phyloP scores from a whole-genome alignment of 1,284 basidiomycete species.

The Rhodofomes roseus region DNA sequence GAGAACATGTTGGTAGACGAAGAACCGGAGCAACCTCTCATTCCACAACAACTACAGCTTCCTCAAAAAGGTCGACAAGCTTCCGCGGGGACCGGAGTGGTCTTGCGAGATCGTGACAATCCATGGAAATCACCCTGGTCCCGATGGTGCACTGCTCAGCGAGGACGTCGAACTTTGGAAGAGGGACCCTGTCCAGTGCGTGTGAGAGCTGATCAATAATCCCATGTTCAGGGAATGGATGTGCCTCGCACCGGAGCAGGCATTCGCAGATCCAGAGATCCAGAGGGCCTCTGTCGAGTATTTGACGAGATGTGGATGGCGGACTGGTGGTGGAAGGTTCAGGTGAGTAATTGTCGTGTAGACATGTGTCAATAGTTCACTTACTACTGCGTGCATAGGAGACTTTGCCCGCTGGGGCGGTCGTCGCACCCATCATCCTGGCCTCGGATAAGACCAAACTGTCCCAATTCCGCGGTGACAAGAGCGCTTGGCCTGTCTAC shows the following conservation, averaged over 20 bases:
- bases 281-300: conserved; percentile 18
- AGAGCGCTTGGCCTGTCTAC: conserved; percentile 34
- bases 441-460: conserved; percentile 38
- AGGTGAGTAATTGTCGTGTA: conserved; percentile 23
- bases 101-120: conserved; percentile 20
- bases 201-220: conserved; percentile 31
- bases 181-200: conserved; percentile 29
- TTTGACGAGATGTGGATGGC: conserved; percentile 38
- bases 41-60: not conserved
- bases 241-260: conserved; percentile 27
- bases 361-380: not conserved
- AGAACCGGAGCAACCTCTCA: not conserved
- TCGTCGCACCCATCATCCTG: conserved; percentile 37
- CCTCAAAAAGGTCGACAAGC: not conserved
- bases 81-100: conserved; percentile 18
- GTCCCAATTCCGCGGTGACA: conserved; percentile 30
- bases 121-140: conserved; percentile 22
- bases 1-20: not conserved
- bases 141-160: conserved; percentile 11
- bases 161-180: conserved; percentile 24
- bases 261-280: conserved; percentile 25
- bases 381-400: too few relatives aligned
- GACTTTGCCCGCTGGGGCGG: conserved; percentile 22
- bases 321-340: conserved; percentile 39
- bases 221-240: conserved; percentile 26